Evolutionary conservation across 2,329 filamentous ascomycete genomes (phyloP), one percentile per base, ranked within the genome.

Genomic region (Venturia effusa): DNA sequence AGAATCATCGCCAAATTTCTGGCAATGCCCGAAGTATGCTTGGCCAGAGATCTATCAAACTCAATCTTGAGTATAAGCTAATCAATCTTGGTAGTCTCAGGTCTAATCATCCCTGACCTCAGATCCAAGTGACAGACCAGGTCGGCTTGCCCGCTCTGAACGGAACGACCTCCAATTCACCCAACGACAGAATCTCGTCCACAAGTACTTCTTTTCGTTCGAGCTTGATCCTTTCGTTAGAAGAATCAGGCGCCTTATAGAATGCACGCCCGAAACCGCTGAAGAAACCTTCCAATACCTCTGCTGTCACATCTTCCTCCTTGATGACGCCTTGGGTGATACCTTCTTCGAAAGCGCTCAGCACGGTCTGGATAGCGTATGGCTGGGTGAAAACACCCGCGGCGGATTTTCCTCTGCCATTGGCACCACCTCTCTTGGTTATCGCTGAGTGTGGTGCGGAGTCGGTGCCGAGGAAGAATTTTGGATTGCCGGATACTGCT

Each of bases 361-460:
- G 76, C 59, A 90, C 86, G 59, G 86, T 80, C 63, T 85, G 84
- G 1, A 85, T 79, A 0, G 85, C 85, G 71, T 86, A 86, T 4
- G 87, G 86, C 76, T 93, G 89, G 1, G 89, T 92, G 73, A 91
- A 93, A 54, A 92, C 88, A 4, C 89, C 89, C 0, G 89, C 89
- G 0, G 87, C 84, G 0, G 86, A 82, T 68, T 72, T 74, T 71
- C 72, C 78, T 73, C 78, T 62, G 78, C 77, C 64, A 75, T 45
- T 34, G 24, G 27, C 37, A 11, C 65, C 77, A 10, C 81, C 82
- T 64, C 80, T 77, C 76, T 90, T 90, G 66, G 82, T 81, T n/a
- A 73, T 71, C 4, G 84, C 75, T 13, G 82, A 81, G 71, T 90
- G 84, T 71, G 89, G 88, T n/a, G 88, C 88, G 17, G 81, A 85